phyloP scores from a whole-genome alignment of 2,329 filamentous ascomycete species.

The Cercospora berteroae region DNA sequence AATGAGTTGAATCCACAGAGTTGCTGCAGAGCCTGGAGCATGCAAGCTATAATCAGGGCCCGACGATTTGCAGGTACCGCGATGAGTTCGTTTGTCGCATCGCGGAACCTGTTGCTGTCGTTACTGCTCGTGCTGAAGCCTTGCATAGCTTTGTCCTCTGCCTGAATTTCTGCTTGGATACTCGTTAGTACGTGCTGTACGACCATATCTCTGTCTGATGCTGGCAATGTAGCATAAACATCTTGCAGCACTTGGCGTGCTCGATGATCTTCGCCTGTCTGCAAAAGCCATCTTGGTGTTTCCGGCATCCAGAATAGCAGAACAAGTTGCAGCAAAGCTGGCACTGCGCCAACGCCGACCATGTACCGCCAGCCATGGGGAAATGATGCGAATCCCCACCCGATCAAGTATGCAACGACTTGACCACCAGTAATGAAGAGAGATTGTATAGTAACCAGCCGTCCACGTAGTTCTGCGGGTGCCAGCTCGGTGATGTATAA shows the following conservation, averaged over 20 bases:
- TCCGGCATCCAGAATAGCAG: conserved; percentile 76
- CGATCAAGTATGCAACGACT: conserved; percentile 81
- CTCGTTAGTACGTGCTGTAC: conserved; percentile 62
- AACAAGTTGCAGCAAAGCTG: conserved; percentile 68
- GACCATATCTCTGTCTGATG: conserved; percentile 42
- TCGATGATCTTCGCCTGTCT: conserved; percentile 59
- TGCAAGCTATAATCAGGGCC: conserved; percentile 79
- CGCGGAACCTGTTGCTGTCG: conserved; percentile 8
- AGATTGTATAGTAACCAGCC: conserved; percentile 76
- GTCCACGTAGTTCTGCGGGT: conserved; percentile 57
- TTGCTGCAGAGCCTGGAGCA: conserved; percentile 84
- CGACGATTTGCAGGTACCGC: conserved; percentile 58
- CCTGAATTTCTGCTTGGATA: conserved; percentile 67
- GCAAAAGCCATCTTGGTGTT: conserved; percentile 83
- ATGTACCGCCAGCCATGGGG: conserved; percentile 80
- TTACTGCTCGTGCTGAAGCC: conserved; percentile 8
- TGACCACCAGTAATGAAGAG: conserved; percentile 86
- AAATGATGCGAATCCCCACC: conserved; percentile 66
- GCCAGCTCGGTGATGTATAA: conserved; percentile 48
- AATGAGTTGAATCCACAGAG: conserved; percentile 43
- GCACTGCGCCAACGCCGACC: conserved; percentile 79
- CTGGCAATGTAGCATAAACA: conserved; percentile 20
- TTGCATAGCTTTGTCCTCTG: conserved; percentile 23
- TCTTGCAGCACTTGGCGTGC: conserved; percentile 62
- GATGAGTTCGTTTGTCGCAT: conserved; percentile 40